Conservation (phyloP, 2,329 filamentous ascomycete species). For the Paracorniculantispora psalliotae region DNA sequence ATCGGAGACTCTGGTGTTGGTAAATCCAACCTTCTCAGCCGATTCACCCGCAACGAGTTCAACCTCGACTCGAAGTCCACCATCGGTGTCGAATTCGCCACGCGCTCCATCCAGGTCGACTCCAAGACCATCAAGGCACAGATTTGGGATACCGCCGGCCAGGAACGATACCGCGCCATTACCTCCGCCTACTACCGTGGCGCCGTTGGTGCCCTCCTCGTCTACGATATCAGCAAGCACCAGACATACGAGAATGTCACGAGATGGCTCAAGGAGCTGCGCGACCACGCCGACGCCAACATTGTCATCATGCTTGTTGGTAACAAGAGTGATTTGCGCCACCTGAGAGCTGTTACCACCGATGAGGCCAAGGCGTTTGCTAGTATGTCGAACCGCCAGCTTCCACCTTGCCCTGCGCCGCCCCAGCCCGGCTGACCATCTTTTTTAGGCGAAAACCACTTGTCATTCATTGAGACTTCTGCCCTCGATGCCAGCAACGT, state of each 20-base stretch:
- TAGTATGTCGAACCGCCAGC: constrained; percentile 51
- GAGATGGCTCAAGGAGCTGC: constrained; percentile 96
- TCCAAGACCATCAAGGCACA: constrained; percentile 99
- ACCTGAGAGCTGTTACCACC: constrained; percentile 92
- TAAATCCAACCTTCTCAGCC: constrained; percentile 99
- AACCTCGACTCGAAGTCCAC: constrained; percentile 99
- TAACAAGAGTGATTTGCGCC: constrained; percentile 99
- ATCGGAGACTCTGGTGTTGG: constrained; percentile 99
- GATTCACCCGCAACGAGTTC: constrained; percentile 99
- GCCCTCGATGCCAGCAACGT: constrained; percentile 98
- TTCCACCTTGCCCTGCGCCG: background rate
- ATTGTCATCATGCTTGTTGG: constrained; percentile 99
- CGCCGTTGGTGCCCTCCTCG: constrained; percentile 91
- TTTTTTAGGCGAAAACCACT: constrained; percentile 80
- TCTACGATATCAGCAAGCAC: constrained; percentile 99
- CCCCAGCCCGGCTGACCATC: constrained; percentile 14
- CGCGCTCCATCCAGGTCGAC: constrained; percentile 96
- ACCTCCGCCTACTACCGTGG: constrained; percentile 98
- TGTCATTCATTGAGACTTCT: constrained; percentile 99
- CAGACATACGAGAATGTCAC: constrained; percentile 99
- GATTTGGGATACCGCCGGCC: constrained; percentile 99
- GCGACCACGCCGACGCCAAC: constrained; percentile 96
- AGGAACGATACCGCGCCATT: constrained; percentile 98
- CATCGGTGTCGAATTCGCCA: constrained; percentile 98
- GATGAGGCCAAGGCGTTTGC: constrained; percentile 98